Percentiles rank a stretch among this genome's conserved stretches.
Conservation (phyloP, 192 early-diverging fungal genomes). For the Pecoramyces ruminantium region DNA sequence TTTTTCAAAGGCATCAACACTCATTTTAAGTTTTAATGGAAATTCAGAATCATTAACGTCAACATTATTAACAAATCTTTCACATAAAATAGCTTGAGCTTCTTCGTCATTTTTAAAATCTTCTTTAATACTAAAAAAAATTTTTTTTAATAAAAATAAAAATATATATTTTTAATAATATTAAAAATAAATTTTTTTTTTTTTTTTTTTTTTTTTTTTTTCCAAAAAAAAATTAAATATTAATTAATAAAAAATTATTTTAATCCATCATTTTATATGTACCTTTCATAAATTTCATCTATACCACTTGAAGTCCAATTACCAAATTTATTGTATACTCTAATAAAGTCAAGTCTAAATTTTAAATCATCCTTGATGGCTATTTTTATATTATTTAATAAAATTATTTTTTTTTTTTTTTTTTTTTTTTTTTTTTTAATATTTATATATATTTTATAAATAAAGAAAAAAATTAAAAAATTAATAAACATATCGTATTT, state of each 20-base stretch:
- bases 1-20: not conserved
- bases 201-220: too few species aligned
- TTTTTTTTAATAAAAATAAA: not conserved
- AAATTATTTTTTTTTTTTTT: too few species aligned
- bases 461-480: too few species aligned
- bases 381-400: too few species aligned
- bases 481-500: too few species aligned
- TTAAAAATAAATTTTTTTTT: too few species aligned
- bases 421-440: too few species aligned
- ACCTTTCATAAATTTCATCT: not conserved
- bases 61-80: not conserved
- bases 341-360: not conserved
- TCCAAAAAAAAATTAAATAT: too few species aligned
- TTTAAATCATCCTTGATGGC: not conserved
- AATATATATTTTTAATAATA: too few species aligned
- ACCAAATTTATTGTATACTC: not conserved
- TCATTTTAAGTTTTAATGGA: not conserved
- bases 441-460: too few species aligned
- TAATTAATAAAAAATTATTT: too few species aligned
- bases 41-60: not conserved
- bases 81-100: not conserved
- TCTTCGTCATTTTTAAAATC: not conserved
- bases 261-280: too few species aligned
- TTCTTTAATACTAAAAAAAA: not conserved
- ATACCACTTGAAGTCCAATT: not conserved